These are phyloP conservation scores for Trichothecium sympodiale DNA, from an alignment of 2,329 filamentous ascomycete genomes.

Conservation along the genomic window DNA sequence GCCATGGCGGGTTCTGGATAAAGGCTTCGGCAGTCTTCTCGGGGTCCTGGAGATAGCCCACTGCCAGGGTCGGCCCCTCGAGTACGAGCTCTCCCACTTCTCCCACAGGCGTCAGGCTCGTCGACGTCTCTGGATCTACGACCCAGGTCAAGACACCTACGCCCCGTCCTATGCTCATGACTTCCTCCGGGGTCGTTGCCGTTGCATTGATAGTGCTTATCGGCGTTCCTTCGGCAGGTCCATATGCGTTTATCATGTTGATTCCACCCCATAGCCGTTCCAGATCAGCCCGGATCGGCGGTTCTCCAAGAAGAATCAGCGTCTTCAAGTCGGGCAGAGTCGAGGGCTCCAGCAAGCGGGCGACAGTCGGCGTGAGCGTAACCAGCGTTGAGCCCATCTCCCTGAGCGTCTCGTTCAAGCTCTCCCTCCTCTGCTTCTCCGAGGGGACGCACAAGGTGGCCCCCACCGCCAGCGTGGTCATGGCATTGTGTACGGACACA, in stretches of 20 bases:
- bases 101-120: conserved; percentile 5
- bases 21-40: conserved; percentile 48
- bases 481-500: conserved; percentile 4
- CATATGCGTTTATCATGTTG: conserved; percentile 1
- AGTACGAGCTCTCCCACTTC: neutral
- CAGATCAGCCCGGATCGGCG: conserved; percentile 6
- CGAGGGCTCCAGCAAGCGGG: conserved; percentile 10
- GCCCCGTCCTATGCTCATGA: conserved; percentile 5
- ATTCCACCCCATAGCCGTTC: neutral
- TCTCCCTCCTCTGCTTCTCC: conserved; percentile 5
- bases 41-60: conserved; percentile 47
- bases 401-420: conserved; percentile 6
- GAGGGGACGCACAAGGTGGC: conserved; percentile 9
- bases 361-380: conserved; percentile 8
- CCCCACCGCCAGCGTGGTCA: conserved; percentile 5
- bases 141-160: conserved; percentile 14
- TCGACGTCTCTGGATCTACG: conserved; percentile 15
- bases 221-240: conserved; percentile 1
- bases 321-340: conserved; percentile 9
- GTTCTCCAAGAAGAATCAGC: conserved; percentile 12
- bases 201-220: neutral
- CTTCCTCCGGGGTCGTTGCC: conserved; percentile 1
- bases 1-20: conserved; percentile 42
- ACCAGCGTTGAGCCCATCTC: conserved; percentile 5
- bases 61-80: conserved; percentile 26